These are phyloP conservation scores for Aspergillus biplanus DNA, from an alignment of 495 filamentous ascomycete genomes.

Conservation along the genomic window DNA sequence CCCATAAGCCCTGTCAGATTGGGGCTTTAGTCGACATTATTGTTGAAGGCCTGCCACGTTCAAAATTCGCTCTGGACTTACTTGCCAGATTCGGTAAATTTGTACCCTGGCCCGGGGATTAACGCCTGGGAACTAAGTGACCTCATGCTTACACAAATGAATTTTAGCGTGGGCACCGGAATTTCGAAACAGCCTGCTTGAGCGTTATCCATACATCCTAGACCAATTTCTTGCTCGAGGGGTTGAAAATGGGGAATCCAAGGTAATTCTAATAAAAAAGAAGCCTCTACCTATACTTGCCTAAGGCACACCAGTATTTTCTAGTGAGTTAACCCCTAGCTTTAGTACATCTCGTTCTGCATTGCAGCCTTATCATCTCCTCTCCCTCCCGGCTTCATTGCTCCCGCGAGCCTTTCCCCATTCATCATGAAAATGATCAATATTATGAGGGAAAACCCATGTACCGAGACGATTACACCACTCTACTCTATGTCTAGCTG, in stretches of 20 bases:
- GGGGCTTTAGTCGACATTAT: constrained; percentile 43
- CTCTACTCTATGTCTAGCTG: constrained; percentile 45
- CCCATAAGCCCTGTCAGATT: constrained; percentile 52
- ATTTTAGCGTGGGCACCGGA: constrained; percentile 30
- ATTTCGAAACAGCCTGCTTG: constrained; percentile 46
- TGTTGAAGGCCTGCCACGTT: constrained; percentile 49
- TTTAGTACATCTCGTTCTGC: constrained; percentile 45
- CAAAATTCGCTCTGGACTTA: constrained; percentile 42
- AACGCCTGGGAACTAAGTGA: not conserved
- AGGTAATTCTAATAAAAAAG: constrained; percentile 35
- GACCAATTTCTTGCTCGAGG: constrained; percentile 46
- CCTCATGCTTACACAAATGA: constrained; percentile 8
- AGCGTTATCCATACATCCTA: constrained; percentile 44
- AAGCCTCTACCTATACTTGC: too few species aligned
- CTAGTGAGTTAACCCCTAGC: constrained; percentile 2
- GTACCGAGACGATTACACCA: constrained; percentile 46
- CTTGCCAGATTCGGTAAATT: constrained; percentile 45
- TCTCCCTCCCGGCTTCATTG: constrained; percentile 35
- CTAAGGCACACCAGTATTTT: too few species aligned
- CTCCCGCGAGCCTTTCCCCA: constrained; percentile 44
- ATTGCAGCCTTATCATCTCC: constrained; percentile 47
- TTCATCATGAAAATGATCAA: constrained; percentile 45
- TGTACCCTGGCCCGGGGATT: not conserved
- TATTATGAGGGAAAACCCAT: constrained; percentile 38
- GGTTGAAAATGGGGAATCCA: constrained; percentile 29